Conservation (phyloP, 179 eudicot genomes). For the Drosera spatulata region DNA sequence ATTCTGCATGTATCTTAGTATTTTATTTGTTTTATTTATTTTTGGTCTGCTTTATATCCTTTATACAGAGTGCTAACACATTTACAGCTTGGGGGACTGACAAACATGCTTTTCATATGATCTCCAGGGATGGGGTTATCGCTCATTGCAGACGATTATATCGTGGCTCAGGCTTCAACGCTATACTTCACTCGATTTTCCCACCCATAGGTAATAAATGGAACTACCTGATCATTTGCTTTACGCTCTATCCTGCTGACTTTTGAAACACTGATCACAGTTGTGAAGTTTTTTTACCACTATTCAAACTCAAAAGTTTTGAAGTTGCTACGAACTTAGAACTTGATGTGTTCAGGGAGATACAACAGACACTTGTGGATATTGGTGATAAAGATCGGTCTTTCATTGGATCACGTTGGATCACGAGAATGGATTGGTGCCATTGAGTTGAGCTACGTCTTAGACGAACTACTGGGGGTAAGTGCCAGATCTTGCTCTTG, state of each 20-base stretch:
- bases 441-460: constrained; percentile 90
- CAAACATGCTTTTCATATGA: background rate
- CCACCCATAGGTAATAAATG: constrained; percentile 66
- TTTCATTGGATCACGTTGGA: constrained; percentile 74
- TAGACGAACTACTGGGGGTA: constrained; percentile 97
- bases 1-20: too few relatives aligned
- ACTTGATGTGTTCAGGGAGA: constrained; percentile 47
- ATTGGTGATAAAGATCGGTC: constrained; percentile 94
- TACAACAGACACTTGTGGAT: constrained; percentile 83
- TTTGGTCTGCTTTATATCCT: too few relatives aligned
- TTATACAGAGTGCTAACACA: too few relatives aligned
- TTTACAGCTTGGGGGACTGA: background rate
- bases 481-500: constrained; percentile 11
- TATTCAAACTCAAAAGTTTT: background rate
- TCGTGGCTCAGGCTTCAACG: constrained; percentile 91
- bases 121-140: constrained; percentile 98
- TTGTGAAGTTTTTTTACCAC: background rate
- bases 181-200: constrained; percentile 78
- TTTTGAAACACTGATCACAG: background rate
- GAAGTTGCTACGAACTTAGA: too few relatives aligned
- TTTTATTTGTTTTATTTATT: too few relatives aligned
- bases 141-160: constrained; percentile 87
- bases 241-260: background rate
- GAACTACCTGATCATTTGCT: background rate
- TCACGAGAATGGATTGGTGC: constrained; percentile 99